Evolutionary conservation across 805 yeast species (phyloP).

Genomic region (Cephaloascus fragrans): DNA sequence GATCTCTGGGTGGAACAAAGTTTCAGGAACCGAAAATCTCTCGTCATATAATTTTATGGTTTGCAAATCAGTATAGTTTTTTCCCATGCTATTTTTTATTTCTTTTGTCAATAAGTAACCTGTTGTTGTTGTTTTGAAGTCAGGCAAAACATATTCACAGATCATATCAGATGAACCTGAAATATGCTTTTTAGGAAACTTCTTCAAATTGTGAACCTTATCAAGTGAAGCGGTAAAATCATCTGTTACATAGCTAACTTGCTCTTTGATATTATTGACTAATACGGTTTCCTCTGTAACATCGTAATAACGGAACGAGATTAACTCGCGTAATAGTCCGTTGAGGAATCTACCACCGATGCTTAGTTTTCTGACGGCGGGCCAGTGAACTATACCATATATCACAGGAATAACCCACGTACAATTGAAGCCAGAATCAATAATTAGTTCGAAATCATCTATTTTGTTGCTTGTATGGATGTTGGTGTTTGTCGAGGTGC

Average conservation of each 20-base stretch:
- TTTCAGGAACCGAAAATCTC: slow-evolving; percentile 80
- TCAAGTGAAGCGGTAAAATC: slow-evolving; percentile 36
- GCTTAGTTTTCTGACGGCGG: slow-evolving; percentile 68
- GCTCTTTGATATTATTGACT: slow-evolving; percentile 79
- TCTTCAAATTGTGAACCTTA: neutral
- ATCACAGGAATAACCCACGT: slow-evolving; percentile 84
- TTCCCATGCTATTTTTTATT: slow-evolving; percentile 12
- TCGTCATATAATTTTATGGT: slow-evolving; percentile 68
- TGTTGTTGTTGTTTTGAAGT: slow-evolving; percentile 66
- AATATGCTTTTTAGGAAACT: neutral
- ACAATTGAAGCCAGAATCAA: slow-evolving; percentile 83
- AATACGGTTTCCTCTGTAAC: slow-evolving; percentile 84
- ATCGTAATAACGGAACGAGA: slow-evolving; percentile 87
- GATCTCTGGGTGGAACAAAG: slow-evolving; percentile 77
- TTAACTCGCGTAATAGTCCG: slow-evolving; percentile 73
- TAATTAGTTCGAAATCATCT: slow-evolving; percentile 63
- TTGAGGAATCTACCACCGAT: slow-evolving; percentile 82
- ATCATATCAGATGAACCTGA: slow-evolving; percentile 15
- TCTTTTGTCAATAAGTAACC: slow-evolving; percentile 51
- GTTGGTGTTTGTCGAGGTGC: slow-evolving; percentile 1
- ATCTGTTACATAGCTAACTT: slow-evolving; percentile 56
- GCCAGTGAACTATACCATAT: slow-evolving; percentile 66
- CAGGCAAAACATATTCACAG: slow-evolving; percentile 78
- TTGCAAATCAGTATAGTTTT: slow-evolving; percentile 44
- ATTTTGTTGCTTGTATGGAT: slow-evolving; percentile 10